Base-by-base conservation (phyloP, 352 stramenopile genomes). In the Phytophthora litchii region DNA sequence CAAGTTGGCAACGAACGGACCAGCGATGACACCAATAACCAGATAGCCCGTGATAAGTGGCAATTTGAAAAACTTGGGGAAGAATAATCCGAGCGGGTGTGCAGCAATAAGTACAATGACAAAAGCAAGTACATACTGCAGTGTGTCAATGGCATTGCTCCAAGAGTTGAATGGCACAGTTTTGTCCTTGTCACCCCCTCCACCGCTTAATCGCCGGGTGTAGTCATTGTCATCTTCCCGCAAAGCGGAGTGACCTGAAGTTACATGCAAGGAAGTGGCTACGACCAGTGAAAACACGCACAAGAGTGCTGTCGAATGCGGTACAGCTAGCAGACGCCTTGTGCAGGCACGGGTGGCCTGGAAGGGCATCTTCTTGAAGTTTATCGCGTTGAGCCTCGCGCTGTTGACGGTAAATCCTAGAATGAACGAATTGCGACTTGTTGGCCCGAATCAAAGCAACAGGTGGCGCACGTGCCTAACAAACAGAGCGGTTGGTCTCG, bases 31-130 rank as follows among this genome's bases (percentile, higher is more conserved):
- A 27, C 79, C 79, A 16, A 85, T 67, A 42, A 89, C 56, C 42
- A 89, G 57, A 45, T 89, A 89, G 9, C 79, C 79, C 14, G 79
- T 89, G 42, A 89, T 86, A n/a, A 89, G 58, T 41, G 79, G 79
- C 12, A 89, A 58, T 31, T 71, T 78, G 58, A 86, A 75, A 17
- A 74, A 68, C 31, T 67, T 70, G 12, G 79, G 79, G 61, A 89
- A 87, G 48, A 83, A 81, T 12, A 85, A 60, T 16, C 72, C 79
- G 19, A 89, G 64, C 7, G 79, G 79, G 41, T 87, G 77, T 21
- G 76, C 79, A 9, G 76, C 76, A 6, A 76, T 50, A 21, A 86
- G 73, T 14, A 89, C 76, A 34, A 89, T 65, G 17, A 85, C 52
- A 45, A 89, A 89, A 11, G 64, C 72, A 3, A 79, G 51, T 0